Conservation (phyloP, 2,329 filamentous ascomycete genomes). For the Colletotrichum sp. region DNA sequence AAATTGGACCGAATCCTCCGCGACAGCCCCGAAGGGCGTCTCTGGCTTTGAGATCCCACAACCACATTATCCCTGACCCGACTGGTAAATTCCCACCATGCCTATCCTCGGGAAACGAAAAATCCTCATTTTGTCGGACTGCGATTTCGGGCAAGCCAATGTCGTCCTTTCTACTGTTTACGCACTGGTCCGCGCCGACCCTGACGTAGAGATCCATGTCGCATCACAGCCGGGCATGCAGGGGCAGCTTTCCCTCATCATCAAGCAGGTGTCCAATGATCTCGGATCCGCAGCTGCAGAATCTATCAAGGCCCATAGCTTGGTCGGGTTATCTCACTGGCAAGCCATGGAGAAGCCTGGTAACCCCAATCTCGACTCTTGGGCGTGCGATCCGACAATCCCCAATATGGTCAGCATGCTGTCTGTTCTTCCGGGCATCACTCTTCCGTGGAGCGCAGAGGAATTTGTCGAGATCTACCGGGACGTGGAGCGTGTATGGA, state of each 20-base stretch:
- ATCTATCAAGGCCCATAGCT: not conserved
- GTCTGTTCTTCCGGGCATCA: not conserved
- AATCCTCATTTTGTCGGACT: slow-evolving; percentile 47
- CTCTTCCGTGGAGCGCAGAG: not conserved
- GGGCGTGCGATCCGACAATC: not conserved
- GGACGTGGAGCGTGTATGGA: not conserved
- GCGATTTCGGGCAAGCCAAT: slow-evolving; percentile 51
- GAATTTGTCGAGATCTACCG: not conserved
- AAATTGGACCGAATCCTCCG: not conserved
- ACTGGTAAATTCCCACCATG: not conserved
- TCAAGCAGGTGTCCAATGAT: not conserved
- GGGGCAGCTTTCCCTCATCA: not conserved
- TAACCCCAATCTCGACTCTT: not conserved
- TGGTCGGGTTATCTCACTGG: not conserved
- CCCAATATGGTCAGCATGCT: not conserved
- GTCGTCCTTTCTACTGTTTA: slow-evolving; percentile 46
- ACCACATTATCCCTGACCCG: not conserved
- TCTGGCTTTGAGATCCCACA: not conserved
- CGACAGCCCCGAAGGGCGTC: not conserved
- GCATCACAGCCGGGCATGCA: not conserved
- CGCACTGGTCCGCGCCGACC: slow-evolving; percentile 30
- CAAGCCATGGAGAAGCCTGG: not conserved
- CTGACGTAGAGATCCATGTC: not conserved
- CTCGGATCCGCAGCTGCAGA: not conserved
- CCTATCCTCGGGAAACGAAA: not conserved